Evolutionary conservation across 345 rosid genomes (phyloP), one percentile per base, ranked within the genome.

Genomic region (Eucalyptus melliodora): DNA sequence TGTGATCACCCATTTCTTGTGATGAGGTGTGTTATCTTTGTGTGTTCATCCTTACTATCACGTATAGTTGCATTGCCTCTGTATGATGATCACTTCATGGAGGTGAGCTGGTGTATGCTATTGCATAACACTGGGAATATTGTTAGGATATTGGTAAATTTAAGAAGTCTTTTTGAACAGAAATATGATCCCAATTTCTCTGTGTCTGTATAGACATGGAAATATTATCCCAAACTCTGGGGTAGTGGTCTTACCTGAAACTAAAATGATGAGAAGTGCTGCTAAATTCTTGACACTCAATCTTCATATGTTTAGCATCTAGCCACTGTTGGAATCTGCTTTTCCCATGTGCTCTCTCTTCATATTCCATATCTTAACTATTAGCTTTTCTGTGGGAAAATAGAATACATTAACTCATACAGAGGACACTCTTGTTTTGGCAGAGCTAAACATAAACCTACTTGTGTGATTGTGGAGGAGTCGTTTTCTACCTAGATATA

Each of bases 1-100:
- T 98, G 99, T 92, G 99, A 98, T 93, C 99, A 98, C 93, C 99
- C 99, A 87, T 98, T 95, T 91, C 98, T 98, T 91, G 99, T 98
- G 87, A 98, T 95, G 99, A 98, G 99, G 99, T 97, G n/a, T 40
- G 47, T 44, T 77, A 77, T 40, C 47, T 77, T 77, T 77, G 44
- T 77, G 47, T 21, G 30, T 77, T 77, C 1, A 2, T 77, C 85
- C 47, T 77, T 11, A 77, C 85, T 23, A 40, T 77, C 47, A 77
- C 23, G 47, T 40, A 40, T 77, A 40, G 85, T 77, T 77, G 47
- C 85, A 40, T 77, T 40, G 85, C 85, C 47, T 77, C 85, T 40
- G 16, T 77, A 40, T 77, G 85, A 77, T 40, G 47, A 77, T 77
- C 85, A 77, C 85, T 77, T 77, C 85, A 40, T 40, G 85, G 85